Base-by-base conservation (phyloP, 805 yeast genomes). In the Isabelozyma rhagii region DNA sequence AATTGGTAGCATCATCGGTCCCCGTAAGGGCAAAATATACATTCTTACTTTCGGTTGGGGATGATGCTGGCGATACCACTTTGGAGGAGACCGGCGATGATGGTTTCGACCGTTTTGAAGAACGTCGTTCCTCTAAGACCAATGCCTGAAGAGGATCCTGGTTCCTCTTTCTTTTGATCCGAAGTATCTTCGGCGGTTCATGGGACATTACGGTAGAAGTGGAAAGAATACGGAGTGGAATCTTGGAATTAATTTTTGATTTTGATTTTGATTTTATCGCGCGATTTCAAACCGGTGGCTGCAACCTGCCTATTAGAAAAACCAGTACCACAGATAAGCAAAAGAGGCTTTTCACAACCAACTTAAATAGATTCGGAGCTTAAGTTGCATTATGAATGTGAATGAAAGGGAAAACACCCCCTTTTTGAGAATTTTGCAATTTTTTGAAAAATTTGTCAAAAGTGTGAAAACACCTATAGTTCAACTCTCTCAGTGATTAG, bases 91-190 rank as follows among this genome's bases (percentile, higher is more conserved):
- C 43, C 1, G 71, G 74, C 9, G 72, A 60, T 11, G 70, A 61
- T 3, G 73, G 70, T 53, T 71, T 73, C 21, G 79, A 70, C 47
- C 80, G 61, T 57, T 82, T 74, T 44, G 72, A 58, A 9, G 55
- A 38, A 27, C 65, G 64, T 15, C 59, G 54, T 39, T 72, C 74
- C 46, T 79, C 82, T 27, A 80, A 58, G 8, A 80, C 68, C 58
- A 92, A 75, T 0, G 97, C 96, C 57, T 88, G 90, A 21, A 93
- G 74, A 2, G 97, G 96, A 56, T 89, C 97, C 59, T 90, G 94
- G 47, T 82, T 84, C 51, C 97, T 77, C 61, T 87, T 86, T 51
- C 98, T 79, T 67, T 94, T 93, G 63, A 93, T 87, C 51, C 97
- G 79, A 41, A 93, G 83, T 25, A 87, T 75, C 47, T 79, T 80